A percentile compares a stretch with the other conserved stretches of the same genome.
Evolutionary conservation across 805 yeast species (phyloP).

Genomic region (Schizosaccharomyces pombe): ASM294v3 CU329670.1:2735501-2736000

Average conservation of each 20-base stretch:
- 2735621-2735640: slow-evolving; percentile 33
- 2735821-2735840: slow-evolving; percentile 70
- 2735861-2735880: slow-evolving; percentile 94
- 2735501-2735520: slow-evolving; percentile 98
- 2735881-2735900: slow-evolving; percentile 92
- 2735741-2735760: slow-evolving; percentile 48
- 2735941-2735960: slow-evolving; percentile 63
- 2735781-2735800: slow-evolving; percentile 69
- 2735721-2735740: slow-evolving; percentile 69
- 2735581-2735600: slow-evolving; percentile 15
- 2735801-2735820: slow-evolving; percentile 69
- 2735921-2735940: slow-evolving; percentile 76
- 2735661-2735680: slow-evolving; percentile 56
- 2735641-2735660: slow-evolving; percentile 54
- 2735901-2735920: slow-evolving; percentile 81
- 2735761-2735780: slow-evolving; percentile 86
- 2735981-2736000: slow-evolving; percentile 90
- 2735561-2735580: slow-evolving; percentile 63
- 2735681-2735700: slow-evolving; percentile 76
- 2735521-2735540: slow-evolving; percentile 89
- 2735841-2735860: slow-evolving; percentile 80
- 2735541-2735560: slow-evolving; percentile 80
- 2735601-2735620: slow-evolving; percentile 49
- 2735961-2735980: slow-evolving; percentile 66
- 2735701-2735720: slow-evolving; percentile 63